These are phyloP conservation scores for Cutaneotrichosporon dermatis DNA, from an alignment of 1,284 basidiomycete species.

Conservation along the genomic window DNA sequence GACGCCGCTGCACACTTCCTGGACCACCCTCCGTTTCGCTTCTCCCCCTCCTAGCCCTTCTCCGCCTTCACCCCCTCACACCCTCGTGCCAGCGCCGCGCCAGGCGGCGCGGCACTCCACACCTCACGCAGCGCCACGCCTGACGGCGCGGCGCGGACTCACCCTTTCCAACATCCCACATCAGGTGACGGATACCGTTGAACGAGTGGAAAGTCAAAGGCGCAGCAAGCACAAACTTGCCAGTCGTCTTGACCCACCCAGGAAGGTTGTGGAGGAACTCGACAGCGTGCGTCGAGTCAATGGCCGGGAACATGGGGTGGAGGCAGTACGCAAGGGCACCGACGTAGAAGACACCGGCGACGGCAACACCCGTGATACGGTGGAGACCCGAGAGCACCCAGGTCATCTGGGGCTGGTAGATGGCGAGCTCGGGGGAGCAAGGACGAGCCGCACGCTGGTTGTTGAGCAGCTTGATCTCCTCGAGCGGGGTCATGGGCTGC, in stretches of 20 bases:
- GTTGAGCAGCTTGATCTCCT: slow-evolving; percentile 62
- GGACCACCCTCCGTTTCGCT: too few species aligned
- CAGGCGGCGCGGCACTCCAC: too few species aligned
- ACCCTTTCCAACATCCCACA: slow-evolving; percentile 90
- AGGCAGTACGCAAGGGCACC: slow-evolving; percentile 83
- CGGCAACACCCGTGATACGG: slow-evolving; percentile 73
- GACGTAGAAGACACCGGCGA: slow-evolving; percentile 80
- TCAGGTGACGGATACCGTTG: slow-evolving; percentile 87
- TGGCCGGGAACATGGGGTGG: slow-evolving; percentile 61
- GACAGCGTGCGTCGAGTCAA: slow-evolving; percentile 70
- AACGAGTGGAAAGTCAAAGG: slow-evolving; percentile 86
- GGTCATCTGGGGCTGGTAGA: slow-evolving; percentile 91
- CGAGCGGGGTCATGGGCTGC: slow-evolving; percentile 29
- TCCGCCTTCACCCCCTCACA: too few species aligned
- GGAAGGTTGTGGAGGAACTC: slow-evolving; percentile 63
- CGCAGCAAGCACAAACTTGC: slow-evolving; percentile 70
- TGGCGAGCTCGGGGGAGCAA: slow-evolving; percentile 85
- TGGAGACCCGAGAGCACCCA: slow-evolving; percentile 82
- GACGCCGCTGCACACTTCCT: too few species aligned
- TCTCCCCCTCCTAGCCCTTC: too few species aligned
- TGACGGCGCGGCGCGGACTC: slow-evolving; percentile 45
- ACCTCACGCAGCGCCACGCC: too few species aligned
- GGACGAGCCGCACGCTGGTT: slow-evolving; percentile 78
- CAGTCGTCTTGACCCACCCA: slow-evolving; percentile 65
- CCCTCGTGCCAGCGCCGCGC: too few species aligned